phyloP scores from a whole-genome alignment of 2,329 filamentous ascomycete species.

The Cercospora brassicicola region DNA sequence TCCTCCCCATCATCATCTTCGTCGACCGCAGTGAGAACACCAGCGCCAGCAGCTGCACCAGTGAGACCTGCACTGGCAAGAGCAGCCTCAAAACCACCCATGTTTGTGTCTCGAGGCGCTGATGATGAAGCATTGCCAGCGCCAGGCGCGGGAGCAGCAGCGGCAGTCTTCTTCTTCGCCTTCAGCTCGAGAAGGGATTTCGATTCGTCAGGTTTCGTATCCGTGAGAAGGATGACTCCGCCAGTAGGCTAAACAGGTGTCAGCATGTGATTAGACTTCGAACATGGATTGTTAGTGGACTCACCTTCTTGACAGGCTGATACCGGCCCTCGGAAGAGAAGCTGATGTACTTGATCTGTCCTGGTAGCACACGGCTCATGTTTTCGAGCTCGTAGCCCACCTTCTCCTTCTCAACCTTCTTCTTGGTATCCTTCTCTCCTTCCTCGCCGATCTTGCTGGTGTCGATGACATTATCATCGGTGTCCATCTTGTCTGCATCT shows the following conservation, averaged over 20 bases:
- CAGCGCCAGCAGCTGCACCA: slow-evolving; percentile 56
- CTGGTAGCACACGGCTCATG: slow-evolving; percentile 90
- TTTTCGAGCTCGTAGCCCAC: slow-evolving; percentile 94
- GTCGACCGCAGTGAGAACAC: slow-evolving; percentile 81
- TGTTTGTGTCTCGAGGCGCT: slow-evolving; percentile 37
- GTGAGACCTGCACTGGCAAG: slow-evolving; percentile 17
- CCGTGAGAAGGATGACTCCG: slow-evolving; percentile 85
- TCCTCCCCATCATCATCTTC: slow-evolving; percentile 77
- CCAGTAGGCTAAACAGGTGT: slow-evolving; percentile 72
- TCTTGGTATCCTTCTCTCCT: slow-evolving; percentile 68
- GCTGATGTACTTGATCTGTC: slow-evolving; percentile 92
- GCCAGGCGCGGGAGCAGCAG: slow-evolving; percentile 45
- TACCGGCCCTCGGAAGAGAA: slow-evolving; percentile 82
- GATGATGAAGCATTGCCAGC: slow-evolving; percentile 22
- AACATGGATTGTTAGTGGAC: slow-evolving; percentile 24
- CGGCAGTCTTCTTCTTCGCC: slow-evolving; percentile 69
- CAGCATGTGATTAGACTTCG: slow-evolving; percentile 37
- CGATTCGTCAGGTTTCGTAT: slow-evolving; percentile 74
- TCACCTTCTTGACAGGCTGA: slow-evolving; percentile 86
- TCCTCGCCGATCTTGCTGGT: slow-evolving; percentile 43
- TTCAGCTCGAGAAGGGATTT: slow-evolving; percentile 88
- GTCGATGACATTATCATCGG: slow-evolving; percentile 48
- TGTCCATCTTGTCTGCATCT: slow-evolving; percentile 78
- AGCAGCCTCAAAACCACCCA: slow-evolving; percentile 32
- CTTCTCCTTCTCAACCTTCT: slow-evolving; percentile 94